A percentile compares a stretch with the other conserved stretches of the same genome.
Evolutionary conservation across 2,329 filamentous ascomycete genomes (phyloP).

Genomic region (Colletotrichum camelliae): DNA sequence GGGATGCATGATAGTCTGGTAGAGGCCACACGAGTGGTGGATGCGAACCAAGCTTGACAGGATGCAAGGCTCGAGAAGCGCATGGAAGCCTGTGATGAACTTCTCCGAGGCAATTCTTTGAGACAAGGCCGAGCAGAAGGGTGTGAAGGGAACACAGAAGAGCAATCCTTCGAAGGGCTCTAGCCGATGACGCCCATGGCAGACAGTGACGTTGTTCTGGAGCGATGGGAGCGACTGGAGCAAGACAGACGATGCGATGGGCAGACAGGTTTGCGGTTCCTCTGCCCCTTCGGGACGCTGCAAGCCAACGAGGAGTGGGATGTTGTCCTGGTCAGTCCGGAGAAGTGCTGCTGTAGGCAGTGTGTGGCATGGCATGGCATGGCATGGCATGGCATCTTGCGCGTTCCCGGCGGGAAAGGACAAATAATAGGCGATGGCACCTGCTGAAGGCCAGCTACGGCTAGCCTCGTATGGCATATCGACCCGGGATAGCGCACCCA

Average conservation of each 20-base stretch:
- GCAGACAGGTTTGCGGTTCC: background rate
- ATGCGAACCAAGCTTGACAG: background rate
- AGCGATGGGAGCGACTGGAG: background rate
- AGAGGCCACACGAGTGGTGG: background rate
- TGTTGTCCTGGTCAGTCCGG: background rate
- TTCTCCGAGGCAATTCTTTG: slow-evolving; percentile 1
- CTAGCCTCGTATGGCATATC: slow-evolving; percentile 21
- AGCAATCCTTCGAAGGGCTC: background rate
- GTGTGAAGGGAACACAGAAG: slow-evolving; percentile 4
- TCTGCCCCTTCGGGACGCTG: slow-evolving; percentile 10
- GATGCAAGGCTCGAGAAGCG: background rate
- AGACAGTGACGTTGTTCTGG: slow-evolving; percentile 11
- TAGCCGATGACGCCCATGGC: background rate
- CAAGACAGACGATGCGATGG: background rate
- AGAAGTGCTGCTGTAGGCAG: background rate
- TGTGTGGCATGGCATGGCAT: background rate
- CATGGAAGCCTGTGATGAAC: background rate
- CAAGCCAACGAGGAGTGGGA: background rate
- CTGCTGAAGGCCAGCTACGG: background rate
- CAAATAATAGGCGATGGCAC: background rate
- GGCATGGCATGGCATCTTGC: background rate
- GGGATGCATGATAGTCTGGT: background rate
- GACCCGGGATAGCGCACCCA: slow-evolving; percentile 16
- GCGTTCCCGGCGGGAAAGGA: slow-evolving; percentile 17
- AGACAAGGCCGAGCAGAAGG: slow-evolving; percentile 5